Evolutionary conservation across 352 stramenopile species (phyloP).

Genomic region (Lagenidium giganteum): DNA sequence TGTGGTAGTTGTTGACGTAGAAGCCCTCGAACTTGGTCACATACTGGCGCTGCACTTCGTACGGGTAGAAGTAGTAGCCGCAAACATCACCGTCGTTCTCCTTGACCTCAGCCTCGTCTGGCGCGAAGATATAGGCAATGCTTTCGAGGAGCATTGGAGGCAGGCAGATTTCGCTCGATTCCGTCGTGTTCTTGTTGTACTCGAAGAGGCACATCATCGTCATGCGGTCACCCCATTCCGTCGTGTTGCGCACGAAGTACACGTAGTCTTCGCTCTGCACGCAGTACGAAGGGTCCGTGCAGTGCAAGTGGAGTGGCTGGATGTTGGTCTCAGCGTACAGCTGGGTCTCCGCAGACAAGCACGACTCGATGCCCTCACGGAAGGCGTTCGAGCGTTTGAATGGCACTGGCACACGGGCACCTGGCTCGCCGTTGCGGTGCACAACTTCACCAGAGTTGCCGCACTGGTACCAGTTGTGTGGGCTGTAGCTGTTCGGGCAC

Average conservation of each 20-base stretch:
- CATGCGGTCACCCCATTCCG: conserved; percentile 59
- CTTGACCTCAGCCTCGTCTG: conserved; percentile 39
- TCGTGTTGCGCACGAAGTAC: conserved; percentile 66
- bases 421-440: conserved; percentile 17
- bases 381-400: conserved; percentile 21
- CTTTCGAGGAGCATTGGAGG: conserved; percentile 49
- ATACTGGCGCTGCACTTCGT: conserved; percentile 58
- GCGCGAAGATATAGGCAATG: conserved; percentile 53
- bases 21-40: conserved; percentile 52
- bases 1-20: conserved; percentile 68
- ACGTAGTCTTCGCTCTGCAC: conserved; percentile 23
- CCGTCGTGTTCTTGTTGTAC: conserved; percentile 37
- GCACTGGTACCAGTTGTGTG: conserved; percentile 71
- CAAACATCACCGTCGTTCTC: conserved; percentile 63
- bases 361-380: conserved; percentile 37
- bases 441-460: conserved; percentile 54
- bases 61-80: conserved; percentile 74
- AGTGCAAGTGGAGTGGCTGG: conserved; percentile 54
- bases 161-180: conserved; percentile 56
- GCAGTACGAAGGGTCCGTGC: conserved; percentile 42
- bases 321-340: conserved; percentile 57
- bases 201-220: conserved; percentile 66
- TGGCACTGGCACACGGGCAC: conserved; percentile 30
- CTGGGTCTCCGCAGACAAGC: conserved; percentile 42
- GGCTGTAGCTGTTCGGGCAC: conserved; percentile 69